Evolutionary conservation across 2,329 filamentous ascomycete species (phyloP), one percentile per base, ranked within the genome.

Genomic region (Lachnellula suecica): DNA sequence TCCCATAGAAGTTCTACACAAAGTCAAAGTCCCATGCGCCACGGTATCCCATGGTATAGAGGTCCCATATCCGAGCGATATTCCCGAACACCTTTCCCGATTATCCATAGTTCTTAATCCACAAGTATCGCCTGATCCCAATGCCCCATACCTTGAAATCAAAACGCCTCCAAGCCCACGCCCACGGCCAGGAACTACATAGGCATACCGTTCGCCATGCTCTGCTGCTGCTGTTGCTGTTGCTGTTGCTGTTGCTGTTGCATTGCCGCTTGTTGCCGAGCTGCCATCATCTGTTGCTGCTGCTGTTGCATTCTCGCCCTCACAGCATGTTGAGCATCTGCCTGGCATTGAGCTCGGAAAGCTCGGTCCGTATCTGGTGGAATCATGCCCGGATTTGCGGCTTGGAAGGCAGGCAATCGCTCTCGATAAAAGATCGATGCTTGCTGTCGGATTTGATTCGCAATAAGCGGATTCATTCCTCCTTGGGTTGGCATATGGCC

Each of bases 371-470:
- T 22, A 31, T 52, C 49, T 22, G 35, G 31, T 9, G 49, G 37
- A n/a, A 52, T 42, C 4, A 46, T 43, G 25, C 42, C 46, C 24
- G 53, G 53, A 27, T 49, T n/a, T 43, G 43, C 31, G 10, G 31
- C 23, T 27, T 52, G 43, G 23, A 58, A 44, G 10, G 8, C 37
- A 20, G 61, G 51, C 38, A 64, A 37, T 43, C 68, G 62, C 20
- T 63, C 61, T 35, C 56, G 49, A 49, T 66, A 64, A 46, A 72
- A 64, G 2, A 20, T 10, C 20, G 24, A 10, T 44, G 49, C 38
- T 25, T 56, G 53, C 40, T 54, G 47, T 24, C 44, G 49, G 15
- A 61, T 42, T 48, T 70, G 66, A 49, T 59, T 11, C 2, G 19
- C 19, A 2, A 40, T 19, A 9, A 40, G 9, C 19, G n/a, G 37